phyloP scores from a whole-genome alignment of 352 stramenopile genomes.

The Phytophthora ohioensis region DNA sequence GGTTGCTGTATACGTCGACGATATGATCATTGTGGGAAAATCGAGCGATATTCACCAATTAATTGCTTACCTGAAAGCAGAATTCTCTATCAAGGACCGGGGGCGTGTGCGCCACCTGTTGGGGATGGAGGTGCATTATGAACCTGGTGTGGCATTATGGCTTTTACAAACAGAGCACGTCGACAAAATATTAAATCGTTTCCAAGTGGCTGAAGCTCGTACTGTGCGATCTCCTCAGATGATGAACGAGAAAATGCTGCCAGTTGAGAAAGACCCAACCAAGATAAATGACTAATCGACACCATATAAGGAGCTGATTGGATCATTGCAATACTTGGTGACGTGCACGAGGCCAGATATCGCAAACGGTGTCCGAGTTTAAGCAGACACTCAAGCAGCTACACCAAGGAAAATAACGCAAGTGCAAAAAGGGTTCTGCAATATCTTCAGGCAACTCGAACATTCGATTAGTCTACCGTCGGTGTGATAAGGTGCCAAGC shows the following conservation, averaged over 20 bases:
- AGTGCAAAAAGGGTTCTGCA: too few species aligned
- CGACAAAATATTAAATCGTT: not conserved
- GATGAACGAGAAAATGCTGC: not conserved
- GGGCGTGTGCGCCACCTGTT: conserved; percentile 1
- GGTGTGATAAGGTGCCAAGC: too few species aligned
- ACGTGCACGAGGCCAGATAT: too few species aligned
- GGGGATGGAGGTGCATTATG: conserved; percentile 9
- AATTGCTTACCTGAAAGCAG: not conserved
- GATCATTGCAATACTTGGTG: too few species aligned
- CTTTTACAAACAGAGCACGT: not conserved
- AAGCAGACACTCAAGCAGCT: too few species aligned
- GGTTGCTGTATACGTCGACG: conserved; percentile 11
- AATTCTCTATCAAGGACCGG: conserved; percentile 13
- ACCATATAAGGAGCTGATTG: too few species aligned
- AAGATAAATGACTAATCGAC: not conserved
- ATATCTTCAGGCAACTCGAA: too few species aligned
- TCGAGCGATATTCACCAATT: conserved; percentile 1
- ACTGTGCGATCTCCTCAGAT: not conserved
- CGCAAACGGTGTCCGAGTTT: too few species aligned
- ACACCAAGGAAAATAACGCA: too few species aligned
- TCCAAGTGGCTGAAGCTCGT: not conserved
- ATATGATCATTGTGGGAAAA: conserved; percentile 12
- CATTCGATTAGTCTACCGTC: too few species aligned
- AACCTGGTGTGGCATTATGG: not conserved
- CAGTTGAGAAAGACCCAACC: not conserved